phyloP scores from a whole-genome alignment of 148 eudicot species.

The Nepenthes mirabilis region DNA sequence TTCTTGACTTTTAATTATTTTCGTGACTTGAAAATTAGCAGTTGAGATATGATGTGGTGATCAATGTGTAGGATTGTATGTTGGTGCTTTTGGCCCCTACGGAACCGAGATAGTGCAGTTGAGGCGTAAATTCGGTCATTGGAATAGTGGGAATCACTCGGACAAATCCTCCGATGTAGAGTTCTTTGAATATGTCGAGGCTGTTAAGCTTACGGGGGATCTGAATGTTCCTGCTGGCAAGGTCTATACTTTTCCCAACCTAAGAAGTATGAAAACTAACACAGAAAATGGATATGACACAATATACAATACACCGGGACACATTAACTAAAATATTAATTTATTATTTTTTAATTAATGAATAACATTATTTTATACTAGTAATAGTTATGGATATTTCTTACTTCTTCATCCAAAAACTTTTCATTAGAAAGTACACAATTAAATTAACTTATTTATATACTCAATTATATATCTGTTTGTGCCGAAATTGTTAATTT shows the following conservation, averaged over 20 bases:
- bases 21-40: neutral
- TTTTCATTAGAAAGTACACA: too few relatives aligned
- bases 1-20: conserved; percentile 3
- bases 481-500: too few relatives aligned
- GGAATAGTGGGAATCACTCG: conserved; percentile 46
- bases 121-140: conserved; percentile 84
- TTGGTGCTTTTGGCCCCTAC: conserved; percentile 95
- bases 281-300: too few relatives aligned
- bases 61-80: conserved; percentile 57
- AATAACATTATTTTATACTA: too few relatives aligned
- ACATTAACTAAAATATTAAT: too few relatives aligned
- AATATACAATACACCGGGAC: too few relatives aligned
- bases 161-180: conserved; percentile 57
- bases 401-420: neutral
- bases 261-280: too few relatives aligned
- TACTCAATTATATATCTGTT: neutral
- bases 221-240: conserved; percentile 95
- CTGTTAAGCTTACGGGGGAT: conserved; percentile 93
- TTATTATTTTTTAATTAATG: too few relatives aligned
- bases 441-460: neutral
- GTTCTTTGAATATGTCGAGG: conserved; percentile 98
- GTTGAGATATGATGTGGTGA: neutral
- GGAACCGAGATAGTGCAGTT: conserved; percentile 92
- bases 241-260: conserved; percentile 25
- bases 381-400: neutral